These are phyloP conservation scores for Recurvomyces mirabilis DNA, from an alignment of 495 filamentous ascomycete genomes.

Conservation along the genomic window DNA sequence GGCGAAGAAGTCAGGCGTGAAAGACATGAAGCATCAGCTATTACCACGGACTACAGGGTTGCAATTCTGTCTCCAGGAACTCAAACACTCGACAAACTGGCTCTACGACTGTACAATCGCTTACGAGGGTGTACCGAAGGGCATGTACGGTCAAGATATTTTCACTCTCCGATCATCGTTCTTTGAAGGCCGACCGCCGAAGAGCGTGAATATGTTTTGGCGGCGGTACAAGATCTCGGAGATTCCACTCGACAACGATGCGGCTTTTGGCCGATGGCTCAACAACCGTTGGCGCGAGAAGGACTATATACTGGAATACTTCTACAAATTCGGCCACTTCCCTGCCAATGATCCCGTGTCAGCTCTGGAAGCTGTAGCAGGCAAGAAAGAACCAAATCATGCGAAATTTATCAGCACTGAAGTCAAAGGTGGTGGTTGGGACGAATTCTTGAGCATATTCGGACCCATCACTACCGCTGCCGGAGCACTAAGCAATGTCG, in stretches of 20 bases:
- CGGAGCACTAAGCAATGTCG: slow-evolving; percentile 6
- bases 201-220: slow-evolving; percentile 37
- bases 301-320: slow-evolving; percentile 34
- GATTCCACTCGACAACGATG: slow-evolving; percentile 30
- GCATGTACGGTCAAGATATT: slow-evolving; percentile 34
- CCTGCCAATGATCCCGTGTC: slow-evolving; percentile 26
- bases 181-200: slow-evolving; percentile 35
- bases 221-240: slow-evolving; percentile 29
- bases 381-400: slow-evolving; percentile 15
- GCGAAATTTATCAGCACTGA: slow-evolving; percentile 27
- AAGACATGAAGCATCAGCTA: slow-evolving; percentile 36
- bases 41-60: slow-evolving; percentile 32
- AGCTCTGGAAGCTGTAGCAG: slow-evolving; percentile 15
- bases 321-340: slow-evolving; percentile 25
- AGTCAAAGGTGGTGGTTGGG: slow-evolving; percentile 30
- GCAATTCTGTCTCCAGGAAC: slow-evolving; percentile 31
- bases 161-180: slow-evolving; percentile 33
- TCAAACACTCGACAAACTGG: slow-evolving; percentile 31
- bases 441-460: slow-evolving; percentile 34
- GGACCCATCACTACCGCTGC: slow-evolving; percentile 29
- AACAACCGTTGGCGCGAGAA: slow-evolving; percentile 35
- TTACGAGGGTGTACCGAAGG: slow-evolving; percentile 34
- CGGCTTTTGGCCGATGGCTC: slow-evolving; percentile 32
- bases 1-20: slow-evolving; percentile 30
- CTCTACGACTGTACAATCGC: slow-evolving; percentile 36